Conservation (phyloP, 208 protist species). For the Acanthamoeba sp. region DNA sequence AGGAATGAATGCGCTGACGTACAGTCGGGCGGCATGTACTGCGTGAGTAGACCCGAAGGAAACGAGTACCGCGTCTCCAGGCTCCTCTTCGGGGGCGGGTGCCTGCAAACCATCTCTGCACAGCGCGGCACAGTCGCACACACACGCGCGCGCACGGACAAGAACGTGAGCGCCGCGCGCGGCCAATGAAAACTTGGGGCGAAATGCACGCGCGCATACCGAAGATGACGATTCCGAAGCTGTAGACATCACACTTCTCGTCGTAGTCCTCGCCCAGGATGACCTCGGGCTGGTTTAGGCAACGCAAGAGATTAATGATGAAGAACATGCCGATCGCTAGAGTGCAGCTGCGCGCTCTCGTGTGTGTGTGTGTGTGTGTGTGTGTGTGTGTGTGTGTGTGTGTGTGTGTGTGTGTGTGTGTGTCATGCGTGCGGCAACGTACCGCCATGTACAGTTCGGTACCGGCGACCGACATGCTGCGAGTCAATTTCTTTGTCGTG, state of each 20-base stretch:
- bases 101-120: constrained; percentile 10
- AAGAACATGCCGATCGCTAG: no score
- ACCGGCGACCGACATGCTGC: constrained; percentile 54
- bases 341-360: no score
- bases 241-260: neutral
- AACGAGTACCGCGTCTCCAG: constrained; percentile 7
- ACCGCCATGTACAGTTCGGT: constrained; percentile 50
- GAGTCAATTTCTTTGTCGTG: constrained; percentile 40
- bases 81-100: constrained; percentile 31
- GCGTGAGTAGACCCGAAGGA: neutral
- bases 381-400: neutral
- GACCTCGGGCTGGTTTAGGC: neutral
- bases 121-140: no score
- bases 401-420: neutral
- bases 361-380: no score
- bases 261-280: constrained; percentile 32
- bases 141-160: no score
- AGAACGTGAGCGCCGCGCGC: no score
- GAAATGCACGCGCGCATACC: neutral
- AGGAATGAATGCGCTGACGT: no score
- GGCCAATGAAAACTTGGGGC: neutral
- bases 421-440: neutral
- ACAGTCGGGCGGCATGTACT: constrained; percentile 46
- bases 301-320: neutral
- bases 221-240: constrained; percentile 44